Percentiles rank a stretch among this genome's conserved stretches.
phyloP scores from a whole-genome alignment of 164 flowering plant genomes.

The Brasenia schreberi region DNA sequence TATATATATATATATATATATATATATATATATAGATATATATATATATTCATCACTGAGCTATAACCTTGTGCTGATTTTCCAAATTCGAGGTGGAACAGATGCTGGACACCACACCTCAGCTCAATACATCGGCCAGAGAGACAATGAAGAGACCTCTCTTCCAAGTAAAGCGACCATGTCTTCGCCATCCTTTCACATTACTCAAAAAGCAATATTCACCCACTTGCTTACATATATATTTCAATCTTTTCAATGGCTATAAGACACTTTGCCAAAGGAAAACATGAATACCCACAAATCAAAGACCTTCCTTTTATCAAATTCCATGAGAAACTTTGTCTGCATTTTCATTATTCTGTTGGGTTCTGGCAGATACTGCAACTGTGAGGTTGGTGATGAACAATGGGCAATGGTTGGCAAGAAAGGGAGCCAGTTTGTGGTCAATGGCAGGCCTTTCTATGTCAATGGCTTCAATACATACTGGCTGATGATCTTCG shows the following conservation, averaged over 20 bases:
- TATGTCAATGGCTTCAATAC: constrained; percentile 90
- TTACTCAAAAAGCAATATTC: background rate
- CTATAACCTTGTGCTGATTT: too few relatives aligned
- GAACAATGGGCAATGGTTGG: constrained; percentile 69
- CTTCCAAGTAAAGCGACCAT: background rate
- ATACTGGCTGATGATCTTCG: constrained; percentile 92
- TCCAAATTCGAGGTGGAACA: too few relatives aligned
- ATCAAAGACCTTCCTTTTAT: background rate
- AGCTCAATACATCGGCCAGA: too few relatives aligned
- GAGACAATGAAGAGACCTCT: background rate
- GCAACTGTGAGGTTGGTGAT: constrained; percentile 15
- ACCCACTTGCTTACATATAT: background rate
- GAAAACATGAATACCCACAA: background rate
- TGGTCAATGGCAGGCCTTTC: constrained; percentile 48
- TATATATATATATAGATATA: too few relatives aligned
- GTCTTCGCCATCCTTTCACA: background rate
- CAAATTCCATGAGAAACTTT: background rate
- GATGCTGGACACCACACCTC: too few relatives aligned
- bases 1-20: too few relatives aligned
- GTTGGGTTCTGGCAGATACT: background rate
- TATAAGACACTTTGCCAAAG: background rate
- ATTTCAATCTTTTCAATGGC: too few relatives aligned
- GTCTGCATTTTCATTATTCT: background rate
- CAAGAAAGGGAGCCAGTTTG: constrained; percentile 71
- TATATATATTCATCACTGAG: too few relatives aligned